phyloP scores from a whole-genome alignment of 495 filamentous ascomycete species.

The Rhizodiscina lignyota region DNA sequence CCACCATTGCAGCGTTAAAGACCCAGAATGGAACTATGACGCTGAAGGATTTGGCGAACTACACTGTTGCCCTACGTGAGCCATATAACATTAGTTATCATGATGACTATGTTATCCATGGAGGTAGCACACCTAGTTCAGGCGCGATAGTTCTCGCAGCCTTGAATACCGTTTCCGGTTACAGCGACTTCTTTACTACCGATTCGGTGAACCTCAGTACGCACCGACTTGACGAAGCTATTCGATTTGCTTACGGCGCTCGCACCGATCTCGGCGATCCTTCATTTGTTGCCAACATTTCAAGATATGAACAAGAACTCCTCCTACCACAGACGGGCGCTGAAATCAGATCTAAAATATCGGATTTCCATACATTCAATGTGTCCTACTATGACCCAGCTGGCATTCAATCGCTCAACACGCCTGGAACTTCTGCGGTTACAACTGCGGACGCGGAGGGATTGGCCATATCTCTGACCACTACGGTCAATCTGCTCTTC shows the following conservation, averaged over 20 bases:
- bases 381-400: conserved; percentile 53
- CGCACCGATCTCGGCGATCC: conserved; percentile 64
- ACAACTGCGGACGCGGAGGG: conserved; percentile 52
- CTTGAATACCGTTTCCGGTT: conserved; percentile 67
- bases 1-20: conserved; percentile 50
- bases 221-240: conserved; percentile 72
- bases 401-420: conserved; percentile 42
- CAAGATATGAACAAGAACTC: conserved; percentile 49
- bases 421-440: conserved; percentile 63
- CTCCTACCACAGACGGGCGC: conserved; percentile 38
- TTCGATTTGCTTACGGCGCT: conserved; percentile 73
- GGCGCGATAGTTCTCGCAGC: conserved; percentile 56
- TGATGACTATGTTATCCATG: conserved; percentile 47
- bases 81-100: conserved; percentile 53
- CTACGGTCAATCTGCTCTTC: conserved; percentile 76
- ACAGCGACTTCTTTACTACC: conserved; percentile 36
- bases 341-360: conserved; percentile 47
- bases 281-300: conserved; percentile 43
- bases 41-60: conserved; percentile 54
- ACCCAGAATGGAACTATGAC: conserved; percentile 65
- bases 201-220: conserved; percentile 43
- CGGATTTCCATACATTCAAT: conserved; percentile 48
- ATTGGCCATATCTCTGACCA: conserved; percentile 55
- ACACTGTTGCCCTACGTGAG: conserved; percentile 43
- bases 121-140: conserved; percentile 53